Evolutionary conservation across 441 rosid genomes (phyloP).

Genomic region (Populus hybrid): DNA sequence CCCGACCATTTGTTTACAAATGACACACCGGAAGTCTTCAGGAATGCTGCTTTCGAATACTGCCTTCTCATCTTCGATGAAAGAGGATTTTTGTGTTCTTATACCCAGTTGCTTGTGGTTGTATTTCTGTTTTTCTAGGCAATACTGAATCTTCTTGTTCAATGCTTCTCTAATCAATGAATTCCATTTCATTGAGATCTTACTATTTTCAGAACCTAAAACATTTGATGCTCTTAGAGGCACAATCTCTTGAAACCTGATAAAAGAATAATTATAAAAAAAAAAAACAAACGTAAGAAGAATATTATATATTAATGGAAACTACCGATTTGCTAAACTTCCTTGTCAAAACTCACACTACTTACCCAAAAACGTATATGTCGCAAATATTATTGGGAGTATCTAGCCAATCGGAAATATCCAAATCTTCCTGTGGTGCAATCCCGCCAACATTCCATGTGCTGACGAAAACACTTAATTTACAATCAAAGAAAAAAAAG

Average conservation of each 20-base stretch:
- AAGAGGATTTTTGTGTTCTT: neutral
- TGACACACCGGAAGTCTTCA: constrained; percentile 33
- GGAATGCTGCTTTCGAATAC: neutral
- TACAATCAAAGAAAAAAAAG: neutral
- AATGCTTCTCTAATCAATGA: constrained; percentile 54
- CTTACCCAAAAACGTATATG: constrained; percentile 77
- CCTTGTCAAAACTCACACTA: neutral
- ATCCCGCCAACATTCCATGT: constrained; percentile 90
- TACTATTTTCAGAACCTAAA: constrained; percentile 56
- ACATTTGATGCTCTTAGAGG: constrained; percentile 73
- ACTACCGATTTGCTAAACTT: neutral
- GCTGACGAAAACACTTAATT: constrained; percentile 57
- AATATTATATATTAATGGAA: neutral
- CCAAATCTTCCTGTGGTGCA: constrained; percentile 50
- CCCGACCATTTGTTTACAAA: constrained; percentile 91
- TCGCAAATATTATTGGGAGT: constrained; percentile 40
- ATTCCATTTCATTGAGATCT: constrained; percentile 62
- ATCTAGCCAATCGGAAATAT: constrained; percentile 58
- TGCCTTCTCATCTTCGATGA: neutral
- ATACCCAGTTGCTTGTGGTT: constrained; percentile 17
- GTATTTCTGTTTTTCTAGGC: constrained; percentile 17
- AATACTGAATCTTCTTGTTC: constrained; percentile 33
- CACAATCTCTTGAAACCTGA: constrained; percentile 88
- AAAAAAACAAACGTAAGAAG: neutral
- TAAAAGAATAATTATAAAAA: too few species aligned